Evolutionary conservation across 1,139 yeast species (phyloP), one percentile per base, ranked within the genome.

Genomic region (Geotrichum europaeum): DNA sequence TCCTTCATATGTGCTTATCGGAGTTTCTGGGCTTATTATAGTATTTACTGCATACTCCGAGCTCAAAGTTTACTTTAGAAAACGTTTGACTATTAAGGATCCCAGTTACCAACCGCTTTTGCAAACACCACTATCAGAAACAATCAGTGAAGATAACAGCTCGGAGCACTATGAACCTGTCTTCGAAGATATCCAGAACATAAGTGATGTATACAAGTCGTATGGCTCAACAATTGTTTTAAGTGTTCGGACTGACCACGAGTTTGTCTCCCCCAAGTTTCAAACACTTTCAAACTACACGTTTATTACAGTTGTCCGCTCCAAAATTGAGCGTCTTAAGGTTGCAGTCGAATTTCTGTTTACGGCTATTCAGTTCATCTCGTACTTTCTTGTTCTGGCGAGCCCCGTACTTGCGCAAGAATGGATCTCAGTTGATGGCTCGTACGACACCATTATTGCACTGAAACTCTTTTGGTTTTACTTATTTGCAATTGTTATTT

Each of bases 401-500:
- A 75, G 2, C 73, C 69, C n/a, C 72, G 81, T 47, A 65, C 71
- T 10, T 65, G 70, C 7, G 84, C 32, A 28, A 28, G 32, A 83
- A 66, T 78, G 79, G 75, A 59, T 65, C 18, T 61, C 60, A 36
- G 65, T 61, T 20, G 69, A 75, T 12, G 64, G 75, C 5, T 65
- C 69, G 10, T 65, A 65, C 6, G 70, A 76, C 25, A 79, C 82
- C 2, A 65, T 75, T 12, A 72, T 79, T 6, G 79, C 79, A 54
- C 49, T 80, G 0, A 60, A 74, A 9, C 24, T 49, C 0, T 79
- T 84, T 65, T 88, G 96, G 96, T 60, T 72, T 5, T 85, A 87
- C 69, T 71, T 84, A n/a, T 72, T 84, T 13, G 32, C 78, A 0
- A 69, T 87, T 40, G 83, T 81, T 18, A 61, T 80, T 1, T 28